Evolutionary conservation across 192 early-diverging fungal species (phyloP).

Genomic region (Backusella australiensis): DNA sequence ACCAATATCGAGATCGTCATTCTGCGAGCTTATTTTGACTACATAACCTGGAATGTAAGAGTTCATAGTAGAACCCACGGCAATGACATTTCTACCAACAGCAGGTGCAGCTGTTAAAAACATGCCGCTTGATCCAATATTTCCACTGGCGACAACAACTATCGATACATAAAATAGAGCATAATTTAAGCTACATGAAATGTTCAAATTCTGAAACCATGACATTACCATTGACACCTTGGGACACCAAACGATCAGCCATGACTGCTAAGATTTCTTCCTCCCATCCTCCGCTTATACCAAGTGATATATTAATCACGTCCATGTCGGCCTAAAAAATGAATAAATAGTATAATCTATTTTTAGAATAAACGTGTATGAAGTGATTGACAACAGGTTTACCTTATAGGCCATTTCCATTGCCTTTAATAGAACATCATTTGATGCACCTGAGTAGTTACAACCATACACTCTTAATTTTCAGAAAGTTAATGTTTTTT

Average conservation of each 20-base stretch:
- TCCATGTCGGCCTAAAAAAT: conserved; percentile 51
- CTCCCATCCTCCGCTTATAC: conserved; percentile 60
- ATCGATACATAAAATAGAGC: neutral
- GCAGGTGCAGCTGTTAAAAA: conserved; percentile 58
- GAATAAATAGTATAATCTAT: conserved; percentile 1
- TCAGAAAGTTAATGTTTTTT: neutral
- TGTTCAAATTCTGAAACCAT: neutral
- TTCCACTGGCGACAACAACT: conserved; percentile 64
- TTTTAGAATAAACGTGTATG: conserved; percentile 1
- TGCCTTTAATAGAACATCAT: conserved; percentile 76
- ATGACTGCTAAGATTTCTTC: conserved; percentile 60
- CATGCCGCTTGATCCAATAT: conserved; percentile 61
- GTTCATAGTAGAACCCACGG: conserved; percentile 53
- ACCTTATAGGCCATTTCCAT: conserved; percentile 65
- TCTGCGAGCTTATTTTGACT: conserved; percentile 13
- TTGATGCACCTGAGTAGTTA: conserved; percentile 53
- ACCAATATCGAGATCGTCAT: conserved; percentile 10
- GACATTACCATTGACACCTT: conserved; percentile 37
- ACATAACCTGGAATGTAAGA: conserved; percentile 27
- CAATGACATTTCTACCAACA: conserved; percentile 51
- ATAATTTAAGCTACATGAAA: neutral
- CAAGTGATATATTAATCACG: conserved; percentile 84
- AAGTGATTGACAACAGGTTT: neutral
- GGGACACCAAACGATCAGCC: conserved; percentile 45
- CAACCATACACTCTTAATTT: conserved; percentile 66